A percentile compares a stretch with the other conserved stretches of the same genome.
These are phyloP conservation scores for Ceratobasidium theobromae DNA, from an alignment of 1,284 basidiomycete species.

Conservation along the genomic window DNA sequence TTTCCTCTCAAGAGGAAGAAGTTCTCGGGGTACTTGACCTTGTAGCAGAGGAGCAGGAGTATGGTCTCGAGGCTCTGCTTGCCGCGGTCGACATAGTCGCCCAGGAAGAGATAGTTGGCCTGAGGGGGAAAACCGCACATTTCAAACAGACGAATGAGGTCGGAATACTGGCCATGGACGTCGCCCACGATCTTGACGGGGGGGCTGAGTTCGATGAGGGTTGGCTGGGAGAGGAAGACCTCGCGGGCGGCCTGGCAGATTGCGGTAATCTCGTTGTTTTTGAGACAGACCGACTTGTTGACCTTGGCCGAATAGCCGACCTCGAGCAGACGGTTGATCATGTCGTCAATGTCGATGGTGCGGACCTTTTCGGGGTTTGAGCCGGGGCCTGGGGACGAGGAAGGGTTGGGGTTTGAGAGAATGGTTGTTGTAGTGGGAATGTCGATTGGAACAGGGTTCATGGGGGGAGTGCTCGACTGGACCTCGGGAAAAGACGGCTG, in stretches of 20 bases:
- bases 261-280: slow-evolving; percentile 94
- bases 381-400: slow-evolving; percentile 25
- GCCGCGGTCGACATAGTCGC: slow-evolving; percentile 98
- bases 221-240: slow-evolving; percentile 95
- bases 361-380: slow-evolving; percentile 49
- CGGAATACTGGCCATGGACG: slow-evolving; percentile 98
- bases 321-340: slow-evolving; percentile 95
- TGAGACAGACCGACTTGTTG: slow-evolving; percentile 93
- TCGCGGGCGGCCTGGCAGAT: slow-evolving; percentile 97
- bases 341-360: slow-evolving; percentile 94
- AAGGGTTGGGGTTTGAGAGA: slow-evolving; percentile 56
- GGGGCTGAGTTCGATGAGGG: slow-evolving; percentile 94
- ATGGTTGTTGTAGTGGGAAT: slow-evolving; percentile 73
- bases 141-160: slow-evolving; percentile 97
- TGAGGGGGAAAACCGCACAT: slow-evolving; percentile 99
- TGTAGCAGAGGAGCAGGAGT: slow-evolving; percentile 94
- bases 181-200: slow-evolving; percentile 99
- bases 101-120: slow-evolving; percentile 97
- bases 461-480: slow-evolving; percentile 46
- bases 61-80: slow-evolving; percentile 99
- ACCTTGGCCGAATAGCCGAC: slow-evolving; percentile 98
- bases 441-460: slow-evolving; percentile 58
- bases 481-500: slow-evolving; percentile 36
- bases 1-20: slow-evolving; percentile 98
- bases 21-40: slow-evolving; percentile 99